Evolutionary conservation across 192 early-diverging fungal genomes (phyloP), one percentile per base, ranked within the genome.

Genomic region (Chytriomyces confervae): DNA sequence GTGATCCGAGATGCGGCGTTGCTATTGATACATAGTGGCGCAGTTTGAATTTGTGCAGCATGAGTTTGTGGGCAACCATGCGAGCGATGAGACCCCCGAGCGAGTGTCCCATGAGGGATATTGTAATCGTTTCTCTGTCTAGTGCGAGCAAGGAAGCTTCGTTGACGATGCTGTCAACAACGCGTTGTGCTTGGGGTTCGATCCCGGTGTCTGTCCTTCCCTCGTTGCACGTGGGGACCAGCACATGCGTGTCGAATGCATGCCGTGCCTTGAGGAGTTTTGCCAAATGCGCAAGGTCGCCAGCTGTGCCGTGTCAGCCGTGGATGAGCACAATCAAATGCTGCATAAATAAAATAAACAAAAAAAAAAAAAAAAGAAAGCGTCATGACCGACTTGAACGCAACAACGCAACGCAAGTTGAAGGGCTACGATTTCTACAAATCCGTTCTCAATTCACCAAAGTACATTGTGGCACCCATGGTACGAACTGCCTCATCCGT

Each of bases 31-130:
- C 24, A 27, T 20, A 71, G 50, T 71, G 69, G 45, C 47, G 36
- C 10, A 48, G 44, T 13, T n/a, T 23, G 66, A 69, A 18, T 9
- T 10, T 9, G 27, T 47, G 10, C 7, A 67, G 66, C 0, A 8
- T 20, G 20, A 29, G 46, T 13, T 10, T n/a, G 43, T 27, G 66
- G 11, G 48, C 43, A 13, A 69, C 45, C 11, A 46, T 27, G 47
- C 69, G 69, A 27, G 69, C 69, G n/a, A 48, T 71, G 11, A 71
- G 7, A 20, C 69, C 69, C 11, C 69, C 69, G 29, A 71, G 69
- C 0, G 49, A 53, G 57, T 71, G 69, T 7, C 69, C 50, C 2
- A 71, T 36, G 11, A 71, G 50, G 20, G 69, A 71, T 36, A 71
- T 20, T 18, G 53, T 1, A 36, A 51, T 57, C 50, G 69, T 36